Evolutionary conservation across 1,139 yeast species (phyloP).

Genomic region (Nakaseomyces delphensis): DNA sequence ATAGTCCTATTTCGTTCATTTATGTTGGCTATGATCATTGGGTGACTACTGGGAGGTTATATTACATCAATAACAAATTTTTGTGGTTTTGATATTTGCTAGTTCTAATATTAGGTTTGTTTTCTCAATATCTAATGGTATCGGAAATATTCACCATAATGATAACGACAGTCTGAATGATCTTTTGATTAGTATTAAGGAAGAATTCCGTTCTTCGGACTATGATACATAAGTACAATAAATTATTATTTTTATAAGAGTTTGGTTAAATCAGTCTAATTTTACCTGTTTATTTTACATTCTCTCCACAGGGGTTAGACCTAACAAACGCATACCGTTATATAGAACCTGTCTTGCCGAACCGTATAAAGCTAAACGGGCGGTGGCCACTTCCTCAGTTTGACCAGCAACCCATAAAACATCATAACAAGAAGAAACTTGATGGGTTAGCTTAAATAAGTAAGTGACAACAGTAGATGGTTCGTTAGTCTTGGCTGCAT

Average conservation of each 20-base stretch:
- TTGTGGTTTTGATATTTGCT: too few species aligned
- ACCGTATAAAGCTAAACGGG: constrained; percentile 87
- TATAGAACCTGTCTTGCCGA: constrained; percentile 83
- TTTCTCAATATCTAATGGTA: too few species aligned
- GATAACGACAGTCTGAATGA: too few species aligned
- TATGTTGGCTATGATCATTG: too few species aligned
- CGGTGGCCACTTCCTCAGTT: constrained; percentile 74
- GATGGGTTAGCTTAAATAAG: constrained; percentile 83
- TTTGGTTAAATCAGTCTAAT: neutral
- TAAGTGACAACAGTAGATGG: constrained; percentile 94
- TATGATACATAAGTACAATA: neutral
- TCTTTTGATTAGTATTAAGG: neutral
- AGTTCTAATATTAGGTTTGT: too few species aligned
- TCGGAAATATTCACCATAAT: too few species aligned
- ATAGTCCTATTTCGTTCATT: too few species aligned
- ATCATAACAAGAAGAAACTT: constrained; percentile 91
- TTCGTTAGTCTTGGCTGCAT: constrained; percentile 77
- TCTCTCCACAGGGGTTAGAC: constrained; percentile 96
- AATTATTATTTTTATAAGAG: neutral
- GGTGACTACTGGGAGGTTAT: too few species aligned
- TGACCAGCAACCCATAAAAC: constrained; percentile 98
- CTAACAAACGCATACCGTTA: constrained; percentile 87
- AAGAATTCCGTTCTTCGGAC: neutral
- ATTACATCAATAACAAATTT: too few species aligned
- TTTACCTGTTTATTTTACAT: constrained; percentile 45